Conservation (phyloP, 192 early-diverging fungal species). For the Linnemannia elongata region DNA sequence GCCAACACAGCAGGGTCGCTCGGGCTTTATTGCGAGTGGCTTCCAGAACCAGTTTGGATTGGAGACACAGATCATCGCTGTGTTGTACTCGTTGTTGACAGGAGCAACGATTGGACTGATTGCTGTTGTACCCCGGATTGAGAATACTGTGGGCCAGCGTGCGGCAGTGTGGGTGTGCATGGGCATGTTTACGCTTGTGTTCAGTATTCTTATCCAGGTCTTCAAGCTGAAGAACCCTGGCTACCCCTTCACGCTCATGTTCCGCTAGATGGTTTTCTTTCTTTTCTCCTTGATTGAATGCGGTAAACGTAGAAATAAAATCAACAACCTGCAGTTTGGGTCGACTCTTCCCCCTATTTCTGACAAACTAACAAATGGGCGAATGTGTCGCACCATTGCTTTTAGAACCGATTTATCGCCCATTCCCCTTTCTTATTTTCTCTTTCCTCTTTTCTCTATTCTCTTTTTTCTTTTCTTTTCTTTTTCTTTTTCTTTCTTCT, state of each 20-base stretch:
- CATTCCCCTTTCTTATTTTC: too few species aligned
- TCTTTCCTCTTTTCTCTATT: too few species aligned
- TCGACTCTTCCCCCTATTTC: too few species aligned
- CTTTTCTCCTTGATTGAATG: too few species aligned
- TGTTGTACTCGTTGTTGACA: slow-evolving; percentile 73
- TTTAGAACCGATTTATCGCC: too few species aligned
- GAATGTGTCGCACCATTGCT: too few species aligned
- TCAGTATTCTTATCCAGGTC: slow-evolving; percentile 72
- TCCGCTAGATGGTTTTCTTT: slow-evolving; percentile 26
- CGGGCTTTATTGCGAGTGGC: slow-evolving; percentile 74
- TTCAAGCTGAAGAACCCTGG: slow-evolving; percentile 80
- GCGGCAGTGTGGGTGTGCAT: slow-evolving; percentile 74
- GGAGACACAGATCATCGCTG: slow-evolving; percentile 80
- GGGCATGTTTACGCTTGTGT: slow-evolving; percentile 77
- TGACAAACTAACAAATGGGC: too few species aligned
- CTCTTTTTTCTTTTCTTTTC: too few species aligned
- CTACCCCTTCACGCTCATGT: slow-evolving; percentile 78
- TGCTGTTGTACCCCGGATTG: slow-evolving; percentile 66
- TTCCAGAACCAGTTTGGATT: slow-evolving; percentile 80
- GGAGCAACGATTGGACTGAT: slow-evolving; percentile 69
- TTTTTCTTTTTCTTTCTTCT: too few species aligned
- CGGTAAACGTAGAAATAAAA: too few species aligned
- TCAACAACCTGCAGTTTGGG: too few species aligned
- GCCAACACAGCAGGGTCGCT: slow-evolving; percentile 62
- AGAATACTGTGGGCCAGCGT: slow-evolving; percentile 68